Base-by-base conservation (phyloP, 805 yeast genomes). In the Grigorovia yakushimaensis region DNA sequence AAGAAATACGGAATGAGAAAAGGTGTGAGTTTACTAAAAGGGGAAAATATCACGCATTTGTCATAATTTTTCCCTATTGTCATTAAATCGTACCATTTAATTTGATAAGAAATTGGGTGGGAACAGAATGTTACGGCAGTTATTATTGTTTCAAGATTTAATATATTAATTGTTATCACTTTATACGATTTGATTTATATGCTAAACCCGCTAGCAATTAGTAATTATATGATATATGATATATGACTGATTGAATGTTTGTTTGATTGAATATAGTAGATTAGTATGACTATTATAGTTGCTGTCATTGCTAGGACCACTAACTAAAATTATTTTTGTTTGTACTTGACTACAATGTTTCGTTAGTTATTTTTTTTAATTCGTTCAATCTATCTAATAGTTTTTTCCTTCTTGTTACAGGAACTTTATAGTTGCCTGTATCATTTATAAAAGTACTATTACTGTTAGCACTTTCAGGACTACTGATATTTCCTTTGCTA, bases 311-410 rank as follows among this genome's bases (percentile, higher is more conserved):
- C n/a, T n/a, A n/a, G n/a, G n/a, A n/a, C n/a, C n/a, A n/a, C n/a
- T n/a, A n/a, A n/a, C n/a, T n/a, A n/a, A n/a, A n/a, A n/a, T n/a
- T n/a, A n/a, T n/a, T n/a, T n/a, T n/a, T n/a, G n/a, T n/a, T n/a
- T n/a, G n/a, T n/a, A n/a, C n/a, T n/a, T n/a, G n/a, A n/a, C n/a
- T n/a, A 27, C 33, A 33, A 33, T 33, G 24, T 11, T 42, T 39
- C 11, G 17, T 39, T 17, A 18, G 38, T 44, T 10, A 50, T 48
- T 40, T 57, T 54, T 47, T 62, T 64, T 46, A 64, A 50, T 48
- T 64, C 68, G 37, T 62, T 58, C 33, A 64, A 50, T 39, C 68
- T 52, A 46, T 64, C 68, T 39, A 62, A 61, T 40, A 64, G 49
- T 53, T 61, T 64, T 47, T 64, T 64, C 36, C 68, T 59, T 49